Evolutionary conservation across 805 yeast genomes (phyloP).

Genomic region (Wilhelminamyces savonicus): DNA sequence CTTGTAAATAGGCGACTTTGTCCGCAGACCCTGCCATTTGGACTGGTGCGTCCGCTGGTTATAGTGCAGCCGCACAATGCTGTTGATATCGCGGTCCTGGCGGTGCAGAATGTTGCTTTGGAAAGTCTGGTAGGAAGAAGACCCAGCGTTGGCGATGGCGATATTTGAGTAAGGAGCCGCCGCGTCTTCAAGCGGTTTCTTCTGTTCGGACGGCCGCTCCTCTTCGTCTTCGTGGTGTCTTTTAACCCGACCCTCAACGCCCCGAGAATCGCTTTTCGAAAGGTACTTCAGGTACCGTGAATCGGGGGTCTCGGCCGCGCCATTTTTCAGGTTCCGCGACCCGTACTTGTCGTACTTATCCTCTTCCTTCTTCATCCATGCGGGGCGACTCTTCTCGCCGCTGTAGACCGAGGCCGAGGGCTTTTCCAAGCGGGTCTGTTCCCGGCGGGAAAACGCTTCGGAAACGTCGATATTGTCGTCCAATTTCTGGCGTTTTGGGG

Average conservation of each 20-base stretch:
- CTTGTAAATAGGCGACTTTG: slow-evolving; percentile 77
- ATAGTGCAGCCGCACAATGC: slow-evolving; percentile 75
- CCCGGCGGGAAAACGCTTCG: slow-evolving; percentile 18
- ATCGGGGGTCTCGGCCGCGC: slow-evolving; percentile 1
- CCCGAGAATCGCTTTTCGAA: slow-evolving; percentile 1
- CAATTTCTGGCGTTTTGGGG: too few species aligned
- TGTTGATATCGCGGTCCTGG: slow-evolving; percentile 44
- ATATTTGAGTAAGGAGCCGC: slow-evolving; percentile 1
- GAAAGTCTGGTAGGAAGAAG: slow-evolving; percentile 26
- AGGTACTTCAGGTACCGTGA: slow-evolving; percentile 14
- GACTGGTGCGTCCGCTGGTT: slow-evolving; percentile 75
- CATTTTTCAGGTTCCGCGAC: too few species aligned
- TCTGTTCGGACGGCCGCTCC: slow-evolving; percentile 3
- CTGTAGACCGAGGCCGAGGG: slow-evolving; percentile 19
- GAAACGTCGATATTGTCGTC: too few species aligned
- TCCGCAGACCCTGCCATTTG: slow-evolving; percentile 52
- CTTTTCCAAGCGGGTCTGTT: slow-evolving; percentile 5
- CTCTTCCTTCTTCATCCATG: slow-evolving; percentile 29
- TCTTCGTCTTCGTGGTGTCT: slow-evolving; percentile 3
- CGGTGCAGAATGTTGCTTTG: slow-evolving; percentile 30
- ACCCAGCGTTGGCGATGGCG: slow-evolving; percentile 2
- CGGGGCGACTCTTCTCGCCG: slow-evolving; percentile 24
- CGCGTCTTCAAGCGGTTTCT: slow-evolving; percentile 1
- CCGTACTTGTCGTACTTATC: slow-evolving; percentile 38
- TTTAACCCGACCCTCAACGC: neutral